A percentile compares a stretch with the other conserved stretches of the same genome.
Evolutionary conservation across 768 basidiomycete species (phyloP).

Genomic region (Boletales sp.): DNA sequence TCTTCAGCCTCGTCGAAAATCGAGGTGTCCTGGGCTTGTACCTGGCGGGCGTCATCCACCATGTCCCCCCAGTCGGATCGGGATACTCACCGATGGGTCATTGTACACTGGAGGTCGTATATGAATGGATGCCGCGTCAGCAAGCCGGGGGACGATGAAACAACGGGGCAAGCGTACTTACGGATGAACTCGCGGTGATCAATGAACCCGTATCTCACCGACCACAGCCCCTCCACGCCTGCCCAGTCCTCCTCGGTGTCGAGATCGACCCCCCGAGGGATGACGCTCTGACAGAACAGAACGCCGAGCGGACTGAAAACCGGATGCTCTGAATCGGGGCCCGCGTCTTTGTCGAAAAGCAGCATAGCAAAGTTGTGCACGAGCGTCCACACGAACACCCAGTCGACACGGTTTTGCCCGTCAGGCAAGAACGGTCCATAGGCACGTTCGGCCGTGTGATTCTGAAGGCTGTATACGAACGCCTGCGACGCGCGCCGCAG

Average conservation of each 20-base stretch:
- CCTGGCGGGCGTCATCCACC: slow-evolving; percentile 11
- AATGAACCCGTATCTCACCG: slow-evolving; percentile 61
- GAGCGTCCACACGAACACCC: slow-evolving; percentile 55
- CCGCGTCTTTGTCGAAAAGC: slow-evolving; percentile 38
- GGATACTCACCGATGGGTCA: slow-evolving; percentile 27
- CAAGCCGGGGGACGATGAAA: not conserved
- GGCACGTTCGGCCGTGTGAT: slow-evolving; percentile 46
- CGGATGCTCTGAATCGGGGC: slow-evolving; percentile 30
- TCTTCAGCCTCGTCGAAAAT: slow-evolving; percentile 54
- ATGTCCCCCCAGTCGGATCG: not conserved
- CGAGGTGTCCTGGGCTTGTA: slow-evolving; percentile 35
- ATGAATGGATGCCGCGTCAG: slow-evolving; percentile 5
- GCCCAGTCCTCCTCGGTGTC: slow-evolving; percentile 30
- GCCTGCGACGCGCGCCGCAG: slow-evolving; percentile 43
- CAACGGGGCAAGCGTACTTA: slow-evolving; percentile 21
- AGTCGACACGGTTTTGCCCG: slow-evolving; percentile 48
- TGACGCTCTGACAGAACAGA: slow-evolving; percentile 49
- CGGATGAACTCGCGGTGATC: slow-evolving; percentile 65
- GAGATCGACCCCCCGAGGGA: slow-evolving; percentile 37
- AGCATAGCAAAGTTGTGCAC: slow-evolving; percentile 57
- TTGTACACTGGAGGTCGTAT: slow-evolving; percentile 45
- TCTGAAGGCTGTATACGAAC: slow-evolving; percentile 59
- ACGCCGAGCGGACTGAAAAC: slow-evolving; percentile 44
- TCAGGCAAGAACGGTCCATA: slow-evolving; percentile 56
- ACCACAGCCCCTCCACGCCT: slow-evolving; percentile 55